These are phyloP conservation scores for Decorospora gaudefroyi DNA, from an alignment of 2,329 filamentous ascomycete genomes.

Conservation along the genomic window DNA sequence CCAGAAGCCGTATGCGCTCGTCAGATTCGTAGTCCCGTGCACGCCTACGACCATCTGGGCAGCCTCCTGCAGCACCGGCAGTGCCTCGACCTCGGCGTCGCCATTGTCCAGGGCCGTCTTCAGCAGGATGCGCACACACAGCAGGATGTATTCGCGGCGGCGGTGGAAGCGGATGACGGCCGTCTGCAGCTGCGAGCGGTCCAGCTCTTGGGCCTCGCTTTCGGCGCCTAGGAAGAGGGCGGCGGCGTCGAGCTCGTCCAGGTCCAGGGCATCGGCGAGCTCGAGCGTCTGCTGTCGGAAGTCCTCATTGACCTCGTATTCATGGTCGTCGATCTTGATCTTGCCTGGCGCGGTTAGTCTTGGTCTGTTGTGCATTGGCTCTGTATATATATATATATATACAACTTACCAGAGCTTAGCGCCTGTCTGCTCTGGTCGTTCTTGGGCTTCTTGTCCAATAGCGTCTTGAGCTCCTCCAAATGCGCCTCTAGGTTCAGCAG, in stretches of 20 bases:
- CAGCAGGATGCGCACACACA: constrained; percentile 80
- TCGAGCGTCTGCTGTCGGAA: constrained; percentile 83
- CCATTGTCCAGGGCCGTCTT: constrained; percentile 62
- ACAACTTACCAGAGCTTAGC: constrained; percentile 54
- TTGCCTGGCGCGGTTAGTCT: constrained; percentile 62
- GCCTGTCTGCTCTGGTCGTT: constrained; percentile 74
- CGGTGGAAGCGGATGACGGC: constrained; percentile 88
- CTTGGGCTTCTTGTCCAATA: constrained; percentile 75
- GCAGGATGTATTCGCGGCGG: constrained; percentile 78
- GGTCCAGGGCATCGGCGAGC: constrained; percentile 82
- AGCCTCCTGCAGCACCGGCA: constrained; percentile 33
- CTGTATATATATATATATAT: too few species aligned
- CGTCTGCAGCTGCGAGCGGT: constrained; percentile 74
- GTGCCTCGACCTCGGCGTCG: constrained; percentile 30
- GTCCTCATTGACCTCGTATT: constrained; percentile 81
- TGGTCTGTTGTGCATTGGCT: not conserved
- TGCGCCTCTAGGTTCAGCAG: constrained; percentile 68
- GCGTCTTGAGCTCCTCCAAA: constrained; percentile 67
- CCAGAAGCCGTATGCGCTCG: constrained; percentile 66
- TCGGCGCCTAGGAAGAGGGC: constrained; percentile 74
- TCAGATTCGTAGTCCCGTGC: constrained; percentile 57
- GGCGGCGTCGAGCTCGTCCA: constrained; percentile 87
- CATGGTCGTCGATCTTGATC: constrained; percentile 70
- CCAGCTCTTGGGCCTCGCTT: constrained; percentile 68
- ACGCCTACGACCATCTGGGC: constrained; percentile 57